Percentiles rank a stretch among this genome's conserved stretches.
These are phyloP conservation scores for Panicum virgatum DNA, from an alignment of 202 grass and related monocot species.

Conservation along the genomic window DNA sequence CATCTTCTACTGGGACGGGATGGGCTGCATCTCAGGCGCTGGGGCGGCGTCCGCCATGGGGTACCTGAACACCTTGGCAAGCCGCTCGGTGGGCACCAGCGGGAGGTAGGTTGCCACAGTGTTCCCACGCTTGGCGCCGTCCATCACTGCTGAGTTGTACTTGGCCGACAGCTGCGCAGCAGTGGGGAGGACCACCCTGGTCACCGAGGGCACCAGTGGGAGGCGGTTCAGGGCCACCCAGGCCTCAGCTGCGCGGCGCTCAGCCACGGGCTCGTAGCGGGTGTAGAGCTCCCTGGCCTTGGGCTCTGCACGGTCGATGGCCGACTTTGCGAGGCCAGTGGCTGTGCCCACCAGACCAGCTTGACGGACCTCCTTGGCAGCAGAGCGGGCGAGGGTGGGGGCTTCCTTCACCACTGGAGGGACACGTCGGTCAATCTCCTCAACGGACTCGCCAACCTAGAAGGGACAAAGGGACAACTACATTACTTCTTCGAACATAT, in stretches of 20 bases:
- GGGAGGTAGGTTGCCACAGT: constrained; percentile 67
- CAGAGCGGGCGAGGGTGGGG: constrained; percentile 53
- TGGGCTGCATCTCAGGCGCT: constrained; percentile 57
- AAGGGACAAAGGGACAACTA: not conserved
- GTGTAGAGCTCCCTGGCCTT: constrained; percentile 65
- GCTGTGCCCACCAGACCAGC: constrained; percentile 72
- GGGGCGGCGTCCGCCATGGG: constrained; percentile 21
- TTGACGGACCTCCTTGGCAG: constrained; percentile 57
- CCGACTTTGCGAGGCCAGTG: constrained; percentile 61
- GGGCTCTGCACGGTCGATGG: constrained; percentile 52
- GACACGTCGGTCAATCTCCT: constrained; percentile 66
- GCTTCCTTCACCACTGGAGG: constrained; percentile 74
- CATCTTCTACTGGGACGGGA: constrained; percentile 52
- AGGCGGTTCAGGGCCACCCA: constrained; percentile 80
- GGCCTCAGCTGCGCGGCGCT: constrained; percentile 59
- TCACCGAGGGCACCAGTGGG: constrained; percentile 65
- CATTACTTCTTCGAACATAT: not conserved
- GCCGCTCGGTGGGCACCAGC: constrained; percentile 63
- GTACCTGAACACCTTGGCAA: constrained; percentile 47
- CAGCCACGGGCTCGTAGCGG: constrained; percentile 79
- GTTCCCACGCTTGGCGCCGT: constrained; percentile 60
- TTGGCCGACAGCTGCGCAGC: constrained; percentile 62
- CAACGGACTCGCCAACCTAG: constrained; percentile 68
- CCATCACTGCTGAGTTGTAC: constrained; percentile 63
- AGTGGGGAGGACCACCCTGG: constrained; percentile 61